phyloP scores from a whole-genome alignment of 306 rosid species.

The Nissolia schottii region DNA sequence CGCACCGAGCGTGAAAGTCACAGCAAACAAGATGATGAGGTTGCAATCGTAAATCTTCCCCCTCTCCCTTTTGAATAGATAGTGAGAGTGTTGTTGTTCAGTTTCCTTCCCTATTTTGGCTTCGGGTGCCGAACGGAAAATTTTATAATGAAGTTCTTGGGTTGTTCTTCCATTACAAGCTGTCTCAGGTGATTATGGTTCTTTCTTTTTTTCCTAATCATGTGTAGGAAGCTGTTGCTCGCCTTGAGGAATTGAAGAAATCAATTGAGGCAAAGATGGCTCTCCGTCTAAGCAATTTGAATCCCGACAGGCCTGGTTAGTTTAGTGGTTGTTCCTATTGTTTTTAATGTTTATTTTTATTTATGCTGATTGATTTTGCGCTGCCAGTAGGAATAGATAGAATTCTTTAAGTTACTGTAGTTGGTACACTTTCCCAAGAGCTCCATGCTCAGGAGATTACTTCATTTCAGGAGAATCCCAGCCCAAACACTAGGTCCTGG shows the following conservation, averaged over 20 bases:
- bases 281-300: constrained; percentile 87
- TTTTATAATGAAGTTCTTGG: neutral
- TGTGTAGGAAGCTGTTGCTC: constrained; percentile 79
- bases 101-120: neutral
- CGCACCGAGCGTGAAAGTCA: constrained; percentile 50
- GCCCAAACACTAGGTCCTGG: neutral
- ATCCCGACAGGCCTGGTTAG: constrained; percentile 97
- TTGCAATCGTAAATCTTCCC: constrained; percentile 24
- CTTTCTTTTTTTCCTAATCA: neutral
- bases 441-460: neutral
- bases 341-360: neutral
- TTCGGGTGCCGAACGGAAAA: neutral
- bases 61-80: neutral
- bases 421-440: neutral
- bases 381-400: neutral
- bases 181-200: constrained; percentile 11
- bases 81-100: neutral
- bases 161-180: neutral
- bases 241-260: constrained; percentile 84
- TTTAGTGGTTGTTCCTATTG: constrained; percentile 34
- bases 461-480: neutral
- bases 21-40: constrained; percentile 88
- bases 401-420: neutral
- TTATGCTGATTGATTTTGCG: constrained; percentile 1
- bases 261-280: constrained; percentile 82